phyloP scores from a whole-genome alignment of 306 rosid genomes.

The Citrullus colocynthis region DNA sequence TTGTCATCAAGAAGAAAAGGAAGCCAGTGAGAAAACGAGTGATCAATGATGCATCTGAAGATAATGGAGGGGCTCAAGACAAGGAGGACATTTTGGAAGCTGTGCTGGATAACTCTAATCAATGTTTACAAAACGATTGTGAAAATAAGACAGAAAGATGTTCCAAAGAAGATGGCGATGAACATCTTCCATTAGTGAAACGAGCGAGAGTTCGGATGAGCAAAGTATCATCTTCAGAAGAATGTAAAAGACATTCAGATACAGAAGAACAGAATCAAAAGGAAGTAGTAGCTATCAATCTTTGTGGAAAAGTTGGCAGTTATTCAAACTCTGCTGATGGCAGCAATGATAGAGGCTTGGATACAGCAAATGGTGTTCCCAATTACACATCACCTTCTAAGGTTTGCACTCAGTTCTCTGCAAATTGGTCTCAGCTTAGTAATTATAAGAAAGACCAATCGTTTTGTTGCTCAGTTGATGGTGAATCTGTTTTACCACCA shows the following conservation, averaged over 20 bases:
- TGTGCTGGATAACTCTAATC: constrained; percentile 28
- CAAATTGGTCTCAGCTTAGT: constrained; percentile 31
- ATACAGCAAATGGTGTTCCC: constrained; percentile 22
- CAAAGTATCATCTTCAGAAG: constrained; percentile 42
- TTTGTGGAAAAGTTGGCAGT: constrained; percentile 16
- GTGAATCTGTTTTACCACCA: constrained; percentile 89
- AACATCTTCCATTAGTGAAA: constrained; percentile 84
- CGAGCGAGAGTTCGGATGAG: constrained; percentile 95
- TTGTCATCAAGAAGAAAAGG: constrained; percentile 68
- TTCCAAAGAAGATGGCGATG: constrained; percentile 80
- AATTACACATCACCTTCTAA: constrained; percentile 37
- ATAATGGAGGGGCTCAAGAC: constrained; percentile 21
- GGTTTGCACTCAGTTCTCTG: constrained; percentile 22
- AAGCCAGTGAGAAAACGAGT: constrained; percentile 66
- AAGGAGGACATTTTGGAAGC: constrained; percentile 31
- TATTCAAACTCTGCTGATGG: constrained; percentile 32
- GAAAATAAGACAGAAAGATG: constrained; percentile 29
- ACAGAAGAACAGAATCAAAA: constrained; percentile 31
- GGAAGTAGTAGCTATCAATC: constrained; percentile 26
- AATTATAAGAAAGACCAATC: constrained; percentile 52
- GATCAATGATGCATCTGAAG: constrained; percentile 33
- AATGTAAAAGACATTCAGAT: constrained; percentile 24
- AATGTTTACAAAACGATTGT: constrained; percentile 30
- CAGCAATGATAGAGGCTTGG: constrained; percentile 26
- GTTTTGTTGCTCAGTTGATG: constrained; percentile 49